Evolutionary conservation across 2,329 filamentous ascomycete species (phyloP).

Genomic region (Lasiodiplodia gonubiensis): DNA sequence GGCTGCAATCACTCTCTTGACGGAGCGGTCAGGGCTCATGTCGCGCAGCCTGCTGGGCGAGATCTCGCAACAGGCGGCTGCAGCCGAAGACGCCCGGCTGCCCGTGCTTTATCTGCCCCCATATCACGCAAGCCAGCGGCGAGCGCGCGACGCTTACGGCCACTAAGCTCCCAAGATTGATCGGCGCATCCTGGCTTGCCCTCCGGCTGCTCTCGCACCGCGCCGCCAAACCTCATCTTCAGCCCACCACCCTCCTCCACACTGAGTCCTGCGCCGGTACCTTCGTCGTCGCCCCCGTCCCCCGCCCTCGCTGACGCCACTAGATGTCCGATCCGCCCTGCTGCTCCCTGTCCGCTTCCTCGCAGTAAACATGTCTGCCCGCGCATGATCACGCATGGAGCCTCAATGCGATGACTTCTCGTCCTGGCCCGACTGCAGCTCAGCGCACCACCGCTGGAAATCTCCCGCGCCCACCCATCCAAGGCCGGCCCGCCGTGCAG

Average conservation of each 20-base stretch:
- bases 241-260: slow-evolving; percentile 9
- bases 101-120: slow-evolving; percentile 23
- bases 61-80: slow-evolving; percentile 17
- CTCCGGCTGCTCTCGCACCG: slow-evolving; percentile 19
- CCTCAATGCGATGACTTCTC: slow-evolving; percentile 51
- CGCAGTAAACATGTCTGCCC: slow-evolving; percentile 30
- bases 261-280: slow-evolving; percentile 10
- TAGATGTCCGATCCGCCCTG: slow-evolving; percentile 29
- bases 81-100: slow-evolving; percentile 18
- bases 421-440: slow-evolving; percentile 48
- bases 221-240: slow-evolving; percentile 18
- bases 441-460: slow-evolving; percentile 44
- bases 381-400: slow-evolving; percentile 47
- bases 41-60: slow-evolving; percentile 10
- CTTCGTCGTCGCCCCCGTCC: neutral
- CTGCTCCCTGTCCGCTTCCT: slow-evolving; percentile 22
- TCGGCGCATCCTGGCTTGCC: slow-evolving; percentile 13
- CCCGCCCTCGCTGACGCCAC: slow-evolving; percentile 15
- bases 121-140: slow-evolving; percentile 25
- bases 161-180: slow-evolving; percentile 25
- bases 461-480: slow-evolving; percentile 38
- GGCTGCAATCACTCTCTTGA: slow-evolving; percentile 9
- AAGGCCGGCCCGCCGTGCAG: slow-evolving; percentile 38
- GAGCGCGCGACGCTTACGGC: slow-evolving; percentile 23
- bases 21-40: slow-evolving; percentile 20